Base-by-base conservation (phyloP, 2,329 filamentous ascomycete genomes). In the Penicillium freii region DNA sequence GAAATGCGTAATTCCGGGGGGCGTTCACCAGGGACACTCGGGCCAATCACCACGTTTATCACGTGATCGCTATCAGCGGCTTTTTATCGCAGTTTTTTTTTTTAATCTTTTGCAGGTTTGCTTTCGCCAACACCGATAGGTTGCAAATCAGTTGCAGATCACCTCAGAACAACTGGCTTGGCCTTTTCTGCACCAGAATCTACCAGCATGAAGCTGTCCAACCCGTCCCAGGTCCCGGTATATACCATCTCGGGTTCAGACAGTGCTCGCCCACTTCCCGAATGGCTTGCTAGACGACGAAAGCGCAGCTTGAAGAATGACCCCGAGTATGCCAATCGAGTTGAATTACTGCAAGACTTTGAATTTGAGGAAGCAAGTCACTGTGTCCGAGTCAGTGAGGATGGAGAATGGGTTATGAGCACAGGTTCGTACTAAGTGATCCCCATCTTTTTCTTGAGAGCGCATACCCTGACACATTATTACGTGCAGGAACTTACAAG, bases 361-460 rank as follows among this genome's bases (percentile, higher is more conserved):
- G 92, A 95, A 71, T 97, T 99, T 69, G 92, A 97, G 69, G 92
- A 96, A 77, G 93, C 95, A 40, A 96, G 92, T 71, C 86, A 88
- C 65, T 97, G 93, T 72, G 86, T 99, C 62, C 85, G 91, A 49
- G 85, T 94, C 62, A 96, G 91, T 67, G 92, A 96, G 57, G 94
- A 99, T 84, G 93, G 93, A 48, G 88, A 97, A 72, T 99, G 94
- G 92, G 86, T 94, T 40, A 94, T 97, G 90, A 95, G 90, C 69
- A 95, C 92, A 51, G 92, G 91, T 79, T 85, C 81, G 74, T 36
- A 40, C 23, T 19, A 23, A 23, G 10, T 36, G 21, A 17, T 40
- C 25, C 33, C 34, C 27, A 11, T 42, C 5, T 13, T 54, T 54
- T 29, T 52, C 29, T 33, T 42, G 44, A 17, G 19, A 62, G 60